These are phyloP conservation scores for Suillus placidus DNA, from an alignment of 768 basidiomycete species.

Conservation along the genomic window DNA sequence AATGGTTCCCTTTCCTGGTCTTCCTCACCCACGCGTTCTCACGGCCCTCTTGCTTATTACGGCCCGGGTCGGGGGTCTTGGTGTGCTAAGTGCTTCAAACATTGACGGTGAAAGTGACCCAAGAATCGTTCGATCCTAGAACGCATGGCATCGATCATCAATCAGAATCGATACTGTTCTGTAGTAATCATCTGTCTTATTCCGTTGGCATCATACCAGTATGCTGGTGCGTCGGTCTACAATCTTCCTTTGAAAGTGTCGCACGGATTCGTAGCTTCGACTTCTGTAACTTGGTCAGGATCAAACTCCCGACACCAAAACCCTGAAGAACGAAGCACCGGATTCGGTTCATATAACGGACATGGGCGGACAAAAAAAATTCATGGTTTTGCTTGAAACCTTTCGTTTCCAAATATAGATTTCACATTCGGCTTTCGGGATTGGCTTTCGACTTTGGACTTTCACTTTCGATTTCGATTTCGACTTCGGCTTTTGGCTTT, in stretches of 20 bases:
- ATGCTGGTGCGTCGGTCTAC: background rate
- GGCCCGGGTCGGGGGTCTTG: background rate
- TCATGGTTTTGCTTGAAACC: no score
- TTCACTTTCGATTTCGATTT: no score
- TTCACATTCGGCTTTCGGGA: no score
- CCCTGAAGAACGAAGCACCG: conserved; percentile 4
- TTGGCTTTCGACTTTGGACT: no score
- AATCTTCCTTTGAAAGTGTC: background rate
- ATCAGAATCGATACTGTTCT: background rate
- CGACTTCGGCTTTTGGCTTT: no score
- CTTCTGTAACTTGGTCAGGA: background rate
- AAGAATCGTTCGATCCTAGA: background rate
- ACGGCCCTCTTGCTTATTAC: conserved; percentile 13
- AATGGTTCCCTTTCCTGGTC: conserved; percentile 27
- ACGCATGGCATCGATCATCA: background rate
- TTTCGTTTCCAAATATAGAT: no score
- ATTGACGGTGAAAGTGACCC: background rate
- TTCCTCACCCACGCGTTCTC: conserved; percentile 27
- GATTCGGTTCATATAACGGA: no score
- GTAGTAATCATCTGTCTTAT: no score
- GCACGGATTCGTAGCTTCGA: background rate
- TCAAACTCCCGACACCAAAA: background rate
- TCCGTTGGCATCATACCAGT: background rate
- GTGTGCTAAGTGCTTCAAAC: background rate
- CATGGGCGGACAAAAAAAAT: no score